Base-by-base conservation (phyloP, 2,329 filamentous ascomycete genomes). In the Microdochium trichocladiopsis region DNA sequence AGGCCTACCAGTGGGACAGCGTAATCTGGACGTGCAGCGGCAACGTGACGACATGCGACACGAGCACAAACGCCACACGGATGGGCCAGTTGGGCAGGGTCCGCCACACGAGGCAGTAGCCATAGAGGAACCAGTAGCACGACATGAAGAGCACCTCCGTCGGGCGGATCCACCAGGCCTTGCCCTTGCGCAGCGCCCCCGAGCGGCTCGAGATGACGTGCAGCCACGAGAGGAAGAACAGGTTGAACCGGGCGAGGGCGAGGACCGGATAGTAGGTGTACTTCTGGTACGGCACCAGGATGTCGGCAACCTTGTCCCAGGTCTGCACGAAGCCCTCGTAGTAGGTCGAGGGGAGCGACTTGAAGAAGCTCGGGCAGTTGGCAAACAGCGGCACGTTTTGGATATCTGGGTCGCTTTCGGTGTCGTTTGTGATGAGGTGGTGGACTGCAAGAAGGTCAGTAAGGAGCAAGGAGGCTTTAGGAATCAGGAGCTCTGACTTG, bases 21-120 rank as follows among this genome's bases (percentile, higher is more conserved):
- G 84, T 88, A 64, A 89, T 87, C 60, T 88, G 86, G 2, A 88
- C 75, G 63, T 89, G 86, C 22, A 88, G 74, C 0, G 84, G 83
- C 74, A 84, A 82, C 25, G 84, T 85, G 61, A 84, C 67, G 48
- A 83, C 75, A 66, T 88, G 84, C 25, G 78, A 82, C 51, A 87
- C 70, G 41, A 88, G 67, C 2, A 88, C 76, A 58, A 85, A 89
- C 49, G 70, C 64, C 53, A 88, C 70, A 23, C 84, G 82, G 22
- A 73, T 72, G 53, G 72, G 72, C 70, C 74, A 80, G 50, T 72
- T 78, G 2, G 84, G 83, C 43, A 89, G 75, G 3, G 72, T 70
- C 55, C 74, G 73, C 73, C 80, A 84, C 24, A 88, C 62, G 6
- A 86, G 72, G n/a, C 75, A 73, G 63, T 88, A 88, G 31, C 84